Evolutionary conservation across 352 stramenopile species (phyloP), one percentile per base, ranked within the genome.

Genomic region (Phytopythium aichiense): DNA sequence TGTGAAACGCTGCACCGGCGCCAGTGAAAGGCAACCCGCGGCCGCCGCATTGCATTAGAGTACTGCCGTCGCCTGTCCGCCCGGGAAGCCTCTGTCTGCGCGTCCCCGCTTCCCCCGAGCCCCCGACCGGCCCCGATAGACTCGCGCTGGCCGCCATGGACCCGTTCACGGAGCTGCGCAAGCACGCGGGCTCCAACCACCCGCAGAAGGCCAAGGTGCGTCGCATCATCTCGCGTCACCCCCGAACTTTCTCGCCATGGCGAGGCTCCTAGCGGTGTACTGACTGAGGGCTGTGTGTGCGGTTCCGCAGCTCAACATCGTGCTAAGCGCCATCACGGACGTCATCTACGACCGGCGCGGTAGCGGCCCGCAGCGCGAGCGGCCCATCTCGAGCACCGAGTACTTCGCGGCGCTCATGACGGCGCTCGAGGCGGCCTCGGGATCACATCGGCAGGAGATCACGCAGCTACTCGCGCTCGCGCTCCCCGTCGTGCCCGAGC

Each of bases 341-440:
- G 81, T 95, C 51, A 95, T 95, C 72, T 76, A 84, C 59, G 87
- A 95, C 61, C 84, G 83, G 22, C 82, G 87, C 61, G 48, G 48
- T 25, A 30, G n/a, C 31, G 11, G n/a, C 9, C 2, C 22, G 31
- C 12, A 4, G 16, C 42, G 67, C 25, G 40, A 38, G 52, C 54
- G 56, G 46, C 65, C 81, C 16, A 84, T 89, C 56, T 88, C 84
- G n/a, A 77, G 75, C 64, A 92, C 84, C 35, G 87, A 95, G 74
- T 95, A 95, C 64, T 95, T 95, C 60, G 87, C 87, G 15, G 84
- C 87, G 60, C 75, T 95, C 58, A 94, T 95, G 87, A 95, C 87
- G 20, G 87, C 82, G 54, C 74, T 95, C 57, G 87, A 95, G 66
- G 81, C 84, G 1, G 81, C 79, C 7, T 74, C 76, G 28, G 73